A percentile compares a stretch with the other conserved stretches of the same genome.
Evolutionary conservation across 192 early-diverging fungal species (phyloP).

Genomic region (Lobosporangium transversale): DNA sequence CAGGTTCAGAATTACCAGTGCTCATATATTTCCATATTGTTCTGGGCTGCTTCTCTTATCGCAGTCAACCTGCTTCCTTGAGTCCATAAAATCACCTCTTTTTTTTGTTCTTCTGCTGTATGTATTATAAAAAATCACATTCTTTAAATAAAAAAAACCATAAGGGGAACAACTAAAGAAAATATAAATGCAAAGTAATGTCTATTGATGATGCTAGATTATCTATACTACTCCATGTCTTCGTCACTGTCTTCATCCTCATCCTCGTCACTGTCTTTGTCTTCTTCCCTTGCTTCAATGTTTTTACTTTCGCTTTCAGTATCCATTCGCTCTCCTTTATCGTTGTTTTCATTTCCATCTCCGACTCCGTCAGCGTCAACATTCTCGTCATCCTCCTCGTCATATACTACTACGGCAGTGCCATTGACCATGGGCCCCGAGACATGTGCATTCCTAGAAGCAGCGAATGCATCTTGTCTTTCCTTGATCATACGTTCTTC

Average conservation of each 20-base stretch:
- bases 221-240: slow-evolving; percentile 44
- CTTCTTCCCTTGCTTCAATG: too few species aligned
- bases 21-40: too few species aligned
- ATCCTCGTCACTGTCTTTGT: slow-evolving; percentile 5
- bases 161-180: background rate
- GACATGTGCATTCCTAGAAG: slow-evolving; percentile 17
- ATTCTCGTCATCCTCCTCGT: slow-evolving; percentile 7
- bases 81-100: too few species aligned
- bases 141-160: background rate
- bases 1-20: too few species aligned
- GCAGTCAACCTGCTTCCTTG: slow-evolving; percentile 49
- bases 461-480: slow-evolving; percentile 44
- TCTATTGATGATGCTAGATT: slow-evolving; percentile 37
- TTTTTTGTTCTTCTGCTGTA: background rate
- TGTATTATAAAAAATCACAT: too few species aligned
- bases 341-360: background rate
- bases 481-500: slow-evolving; percentile 46
- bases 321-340: too few species aligned
- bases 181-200: slow-evolving; percentile 16
- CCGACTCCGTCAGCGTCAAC: slow-evolving; percentile 1
- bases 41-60: slow-evolving; percentile 30
- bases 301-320: too few species aligned
- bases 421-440: background rate
- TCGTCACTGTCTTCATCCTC: slow-evolving; percentile 38
- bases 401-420: background rate